A percentile compares a stretch with the other conserved stretches of the same genome.
phyloP scores from a whole-genome alignment of 768 basidiomycete species.

The Favolaschia claudopus region DNA sequence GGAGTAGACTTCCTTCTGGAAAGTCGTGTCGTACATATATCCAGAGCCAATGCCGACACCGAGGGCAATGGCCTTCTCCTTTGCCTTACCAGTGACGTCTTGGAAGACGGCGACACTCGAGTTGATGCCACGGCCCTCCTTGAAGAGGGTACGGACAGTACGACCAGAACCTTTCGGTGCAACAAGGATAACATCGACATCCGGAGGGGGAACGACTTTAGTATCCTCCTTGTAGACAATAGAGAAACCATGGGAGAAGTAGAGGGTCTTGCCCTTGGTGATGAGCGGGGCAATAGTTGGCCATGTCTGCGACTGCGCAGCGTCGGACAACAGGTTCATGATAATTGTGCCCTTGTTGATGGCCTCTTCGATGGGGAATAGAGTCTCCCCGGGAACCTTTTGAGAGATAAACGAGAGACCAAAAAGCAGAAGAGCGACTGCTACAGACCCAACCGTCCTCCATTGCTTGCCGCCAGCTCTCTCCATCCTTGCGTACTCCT shows the following conservation, averaged over 20 bases:
- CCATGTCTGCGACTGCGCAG: slow-evolving; percentile 99
- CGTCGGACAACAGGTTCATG: slow-evolving; percentile 99
- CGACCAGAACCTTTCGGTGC: slow-evolving; percentile 99
- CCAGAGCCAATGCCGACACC: slow-evolving; percentile 96
- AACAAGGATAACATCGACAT: slow-evolving; percentile 98
- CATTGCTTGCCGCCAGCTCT: slow-evolving; percentile 94
- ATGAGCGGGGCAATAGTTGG: slow-evolving; percentile 87
- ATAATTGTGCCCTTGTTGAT: slow-evolving; percentile 96
- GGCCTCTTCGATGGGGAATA: slow-evolving; percentile 98
- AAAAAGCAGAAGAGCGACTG: slow-evolving; percentile 1
- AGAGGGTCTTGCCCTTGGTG: slow-evolving; percentile 99
- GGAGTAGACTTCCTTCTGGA: slow-evolving; percentile 99
- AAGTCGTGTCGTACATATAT: slow-evolving; percentile 99
- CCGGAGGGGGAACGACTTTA: slow-evolving; percentile 86
- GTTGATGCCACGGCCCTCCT: slow-evolving; percentile 99
- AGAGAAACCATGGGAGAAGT: slow-evolving; percentile 99
- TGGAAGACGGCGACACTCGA: slow-evolving; percentile 95
- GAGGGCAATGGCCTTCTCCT: slow-evolving; percentile 95
- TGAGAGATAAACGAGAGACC: slow-evolving; percentile 2
- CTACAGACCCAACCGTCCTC: slow-evolving; percentile 94
- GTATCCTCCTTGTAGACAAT: slow-evolving; percentile 98
- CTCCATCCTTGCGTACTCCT: slow-evolving; percentile 96
- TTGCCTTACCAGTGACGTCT: slow-evolving; percentile 97
- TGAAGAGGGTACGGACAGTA: slow-evolving; percentile 99
- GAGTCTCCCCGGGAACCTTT: slow-evolving; percentile 93